phyloP scores from a whole-genome alignment of 2,329 filamentous ascomycete species.

The Chrysoporthe puriensis region DNA sequence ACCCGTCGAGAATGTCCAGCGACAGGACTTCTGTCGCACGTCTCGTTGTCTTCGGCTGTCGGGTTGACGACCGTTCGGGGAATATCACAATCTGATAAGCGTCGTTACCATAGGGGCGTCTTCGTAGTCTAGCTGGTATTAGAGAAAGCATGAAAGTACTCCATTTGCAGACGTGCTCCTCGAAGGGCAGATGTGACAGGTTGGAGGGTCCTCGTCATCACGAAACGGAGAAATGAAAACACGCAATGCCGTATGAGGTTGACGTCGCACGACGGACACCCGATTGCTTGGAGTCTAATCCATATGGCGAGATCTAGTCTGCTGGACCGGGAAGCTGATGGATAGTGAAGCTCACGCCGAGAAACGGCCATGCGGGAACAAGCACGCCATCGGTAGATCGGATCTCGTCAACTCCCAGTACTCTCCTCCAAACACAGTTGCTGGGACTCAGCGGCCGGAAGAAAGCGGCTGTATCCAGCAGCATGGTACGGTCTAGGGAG shows the following conservation, averaged over 20 bases:
- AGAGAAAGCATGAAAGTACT: not conserved
- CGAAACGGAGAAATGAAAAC: slow-evolving; percentile 10
- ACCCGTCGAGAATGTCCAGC: not conserved
- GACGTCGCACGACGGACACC: not conserved
- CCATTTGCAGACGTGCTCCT: too few relatives aligned
- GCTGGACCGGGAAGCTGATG: not conserved
- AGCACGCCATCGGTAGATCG: slow-evolving; percentile 29
- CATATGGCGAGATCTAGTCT: not conserved
- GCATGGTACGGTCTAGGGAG: slow-evolving; percentile 4
- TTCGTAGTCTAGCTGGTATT: not conserved
- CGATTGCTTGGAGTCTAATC: not conserved
- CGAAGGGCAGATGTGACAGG: not conserved
- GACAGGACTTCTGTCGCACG: not conserved
- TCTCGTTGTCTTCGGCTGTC: not conserved
- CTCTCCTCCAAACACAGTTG: not conserved
- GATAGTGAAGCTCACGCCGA: slow-evolving; percentile 18
- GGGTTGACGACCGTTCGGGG: not conserved
- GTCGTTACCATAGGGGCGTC: not conserved
- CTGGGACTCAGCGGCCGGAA: not conserved
- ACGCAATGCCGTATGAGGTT: slow-evolving; percentile 6
- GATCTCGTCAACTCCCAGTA: slow-evolving; percentile 28
- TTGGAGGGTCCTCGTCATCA: not conserved
- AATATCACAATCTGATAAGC: not conserved
- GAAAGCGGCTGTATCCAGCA: not conserved
- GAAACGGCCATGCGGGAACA: slow-evolving; percentile 19